Conservation (phyloP, 805 yeast species). For the Candida sphagnicola region DNA sequence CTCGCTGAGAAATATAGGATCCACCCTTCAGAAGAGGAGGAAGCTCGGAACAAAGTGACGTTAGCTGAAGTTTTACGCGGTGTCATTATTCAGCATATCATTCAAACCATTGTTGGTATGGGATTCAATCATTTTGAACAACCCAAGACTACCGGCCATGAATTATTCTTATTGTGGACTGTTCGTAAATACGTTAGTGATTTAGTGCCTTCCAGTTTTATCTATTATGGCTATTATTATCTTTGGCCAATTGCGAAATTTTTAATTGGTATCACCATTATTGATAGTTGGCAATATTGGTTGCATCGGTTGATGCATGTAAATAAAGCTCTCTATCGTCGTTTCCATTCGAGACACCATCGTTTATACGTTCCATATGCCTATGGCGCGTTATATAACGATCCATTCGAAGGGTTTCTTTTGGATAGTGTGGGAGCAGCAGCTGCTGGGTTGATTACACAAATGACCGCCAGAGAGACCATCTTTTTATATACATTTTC, state of each 20-base stretch:
- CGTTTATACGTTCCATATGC: constrained; percentile 94
- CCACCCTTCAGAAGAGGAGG: constrained; percentile 87
- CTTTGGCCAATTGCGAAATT: constrained; percentile 61
- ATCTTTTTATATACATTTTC: constrained; percentile 76
- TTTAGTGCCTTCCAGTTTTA: constrained; percentile 42
- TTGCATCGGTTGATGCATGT: constrained; percentile 86
- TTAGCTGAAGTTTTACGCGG: constrained; percentile 69
- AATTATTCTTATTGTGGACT: constrained; percentile 44
- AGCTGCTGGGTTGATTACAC: constrained; percentile 60
- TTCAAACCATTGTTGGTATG: constrained; percentile 73
- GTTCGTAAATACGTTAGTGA: constrained; percentile 35
- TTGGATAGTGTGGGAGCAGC: constrained; percentile 94
- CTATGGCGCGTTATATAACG: constrained; percentile 92
- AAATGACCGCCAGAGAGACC: constrained; percentile 73
- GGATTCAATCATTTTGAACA: constrained; percentile 55
- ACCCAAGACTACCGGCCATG: constrained; percentile 48
- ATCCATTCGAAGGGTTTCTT: constrained; percentile 89
- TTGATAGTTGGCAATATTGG: constrained; percentile 95
- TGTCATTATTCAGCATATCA: constrained; percentile 78
- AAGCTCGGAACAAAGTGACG: constrained; percentile 70
- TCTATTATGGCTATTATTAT: constrained; percentile 56
- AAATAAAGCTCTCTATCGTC: constrained; percentile 68
- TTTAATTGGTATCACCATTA: constrained; percentile 59
- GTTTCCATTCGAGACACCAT: constrained; percentile 93
- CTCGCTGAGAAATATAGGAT: constrained; percentile 82